Evolutionary conservation across 257 asterid species (phyloP).

Genomic region (Penstemon davidsonii): DNA sequence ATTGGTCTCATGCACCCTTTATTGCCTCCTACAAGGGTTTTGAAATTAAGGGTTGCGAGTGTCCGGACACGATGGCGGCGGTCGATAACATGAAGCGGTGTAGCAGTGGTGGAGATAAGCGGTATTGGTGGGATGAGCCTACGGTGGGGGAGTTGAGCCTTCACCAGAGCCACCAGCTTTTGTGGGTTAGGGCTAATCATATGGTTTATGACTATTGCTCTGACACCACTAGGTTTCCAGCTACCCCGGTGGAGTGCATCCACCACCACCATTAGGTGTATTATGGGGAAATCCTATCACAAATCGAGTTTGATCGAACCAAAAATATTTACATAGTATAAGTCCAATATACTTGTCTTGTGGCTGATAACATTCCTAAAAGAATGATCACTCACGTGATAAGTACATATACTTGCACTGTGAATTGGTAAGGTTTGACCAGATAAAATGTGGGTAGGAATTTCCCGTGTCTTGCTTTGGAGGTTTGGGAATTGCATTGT

Average conservation of each 20-base stretch:
- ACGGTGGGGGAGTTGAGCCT: slow-evolving; percentile 57
- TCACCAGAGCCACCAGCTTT: slow-evolving; percentile 87
- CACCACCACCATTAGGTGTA: slow-evolving; percentile 59
- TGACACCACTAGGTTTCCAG: slow-evolving; percentile 64
- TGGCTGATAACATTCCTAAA: too few species aligned
- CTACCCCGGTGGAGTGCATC: slow-evolving; percentile 65
- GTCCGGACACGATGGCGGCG: slow-evolving; percentile 47
- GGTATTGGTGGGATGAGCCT: slow-evolving; percentile 83
- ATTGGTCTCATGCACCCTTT: slow-evolving; percentile 87
- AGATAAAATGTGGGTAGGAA: too few species aligned
- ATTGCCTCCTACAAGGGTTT: slow-evolving; percentile 67
- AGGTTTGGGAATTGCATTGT: too few species aligned
- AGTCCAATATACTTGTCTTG: too few species aligned
- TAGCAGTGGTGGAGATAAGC: slow-evolving; percentile 42
- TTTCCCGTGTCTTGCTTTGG: too few species aligned
- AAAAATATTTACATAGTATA: too few species aligned
- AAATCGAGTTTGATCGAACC: too few species aligned
- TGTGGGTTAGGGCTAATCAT: slow-evolving; percentile 82
- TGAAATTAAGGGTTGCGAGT: slow-evolving; percentile 60
- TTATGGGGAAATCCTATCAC: too few species aligned
- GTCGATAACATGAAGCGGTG: slow-evolving; percentile 49
- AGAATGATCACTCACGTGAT: too few species aligned
- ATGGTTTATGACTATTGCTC: slow-evolving; percentile 79
- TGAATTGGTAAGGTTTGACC: too few species aligned
- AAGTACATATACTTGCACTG: too few species aligned